Conservation (phyloP, 169 alveolate genomes). For the Eimeria maxima region DNA sequence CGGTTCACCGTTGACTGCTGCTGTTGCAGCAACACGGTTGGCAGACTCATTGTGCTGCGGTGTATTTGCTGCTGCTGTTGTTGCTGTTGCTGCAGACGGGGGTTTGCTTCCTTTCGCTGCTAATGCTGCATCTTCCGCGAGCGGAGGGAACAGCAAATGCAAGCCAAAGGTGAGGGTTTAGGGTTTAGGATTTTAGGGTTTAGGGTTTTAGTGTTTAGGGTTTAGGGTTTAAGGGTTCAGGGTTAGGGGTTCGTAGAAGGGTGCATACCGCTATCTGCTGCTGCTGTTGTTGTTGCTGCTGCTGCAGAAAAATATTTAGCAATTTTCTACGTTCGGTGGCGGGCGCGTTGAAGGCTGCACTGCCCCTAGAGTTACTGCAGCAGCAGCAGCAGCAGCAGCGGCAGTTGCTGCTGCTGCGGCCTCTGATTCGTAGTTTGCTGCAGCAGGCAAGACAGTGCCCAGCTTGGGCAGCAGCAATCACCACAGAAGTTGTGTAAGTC, state of each 20-base stretch:
- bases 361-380: not conserved
- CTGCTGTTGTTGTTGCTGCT: not conserved
- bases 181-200: too few relatives aligned
- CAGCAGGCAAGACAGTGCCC: slow-evolving; percentile 67
- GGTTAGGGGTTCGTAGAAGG: not conserved
- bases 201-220: too few relatives aligned
- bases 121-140: slow-evolving; percentile 23
- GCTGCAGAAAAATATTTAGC: not conserved
- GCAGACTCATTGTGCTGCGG: not conserved
- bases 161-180: slow-evolving; percentile 14
- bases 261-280: not conserved
- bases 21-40: too few relatives aligned
- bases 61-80: too few relatives aligned
- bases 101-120: slow-evolving; percentile 3
- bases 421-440: slow-evolving; percentile 49
- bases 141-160: not conserved
- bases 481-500: slow-evolving; percentile 10
- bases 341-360: not conserved
- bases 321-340: not conserved
- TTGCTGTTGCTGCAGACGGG: too few relatives aligned
- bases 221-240: slow-evolving; percentile 1
- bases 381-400: slow-evolving; percentile 19
- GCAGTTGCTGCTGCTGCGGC: slow-evolving; percentile 48
- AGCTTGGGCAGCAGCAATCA: slow-evolving; percentile 43
- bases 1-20: too few relatives aligned